Percentiles rank a stretch among this genome's conserved stretches.
These are phyloP conservation scores for Aspergillus novofumigatus DNA, from an alignment of 2,329 filamentous ascomycete species.

Conservation along the genomic window DNA sequence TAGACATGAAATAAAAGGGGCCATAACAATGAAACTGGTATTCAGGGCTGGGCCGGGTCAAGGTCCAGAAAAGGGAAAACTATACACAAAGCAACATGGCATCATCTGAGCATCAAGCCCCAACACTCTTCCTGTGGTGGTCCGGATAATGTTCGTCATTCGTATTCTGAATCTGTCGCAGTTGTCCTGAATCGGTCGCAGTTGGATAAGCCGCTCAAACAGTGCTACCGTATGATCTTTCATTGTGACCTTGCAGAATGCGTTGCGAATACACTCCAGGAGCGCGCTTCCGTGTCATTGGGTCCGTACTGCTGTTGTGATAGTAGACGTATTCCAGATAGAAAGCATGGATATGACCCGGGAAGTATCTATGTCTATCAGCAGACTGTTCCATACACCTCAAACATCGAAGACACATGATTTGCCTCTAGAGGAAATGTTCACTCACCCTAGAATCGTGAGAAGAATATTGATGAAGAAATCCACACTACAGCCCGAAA, in stretches of 20 bases:
- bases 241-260: conserved; percentile 32
- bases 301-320: conserved; percentile 50
- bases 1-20: background rate
- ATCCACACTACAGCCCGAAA: conserved; percentile 63
- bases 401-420: too few relatives aligned
- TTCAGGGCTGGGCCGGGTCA: background rate
- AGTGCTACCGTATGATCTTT: conserved; percentile 23
- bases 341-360: conserved; percentile 75
- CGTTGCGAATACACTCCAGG: conserved; percentile 39
- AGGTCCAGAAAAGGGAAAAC: background rate
- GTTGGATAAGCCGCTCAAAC: background rate
- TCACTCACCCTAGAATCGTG: conserved; percentile 58
- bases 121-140: background rate
- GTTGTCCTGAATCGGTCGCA: background rate
- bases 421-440: too few relatives aligned
- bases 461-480: conserved; percentile 64
- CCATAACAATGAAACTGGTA: background rate
- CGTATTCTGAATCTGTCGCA: background rate
- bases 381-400: background rate
- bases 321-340: conserved; percentile 82
- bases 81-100: background rate
- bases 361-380: conserved; percentile 56
- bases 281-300: conserved; percentile 21
- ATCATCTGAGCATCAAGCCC: background rate
- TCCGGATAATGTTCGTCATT: background rate